Evolutionary conservation across 1,139 yeast species (phyloP), one percentile per base, ranked within the genome.

Genomic region (Yamadazyma trypodendri): DNA sequence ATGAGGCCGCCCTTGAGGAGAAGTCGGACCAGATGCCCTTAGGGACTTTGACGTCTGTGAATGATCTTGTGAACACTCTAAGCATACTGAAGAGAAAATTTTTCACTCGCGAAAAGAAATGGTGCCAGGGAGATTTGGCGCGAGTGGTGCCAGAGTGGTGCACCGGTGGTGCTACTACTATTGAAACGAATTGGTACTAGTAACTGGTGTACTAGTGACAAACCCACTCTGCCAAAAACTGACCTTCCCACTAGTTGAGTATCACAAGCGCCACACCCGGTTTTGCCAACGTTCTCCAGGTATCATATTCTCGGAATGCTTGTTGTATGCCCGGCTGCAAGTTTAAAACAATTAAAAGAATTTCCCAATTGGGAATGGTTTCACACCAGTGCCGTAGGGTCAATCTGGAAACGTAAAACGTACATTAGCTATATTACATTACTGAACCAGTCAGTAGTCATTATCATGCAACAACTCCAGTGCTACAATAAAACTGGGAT

Each of bases 21-120:
- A 72, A 71, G 37, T 74, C 75, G 6, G 67, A 56, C 82, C 82
- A 77, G 24, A 71, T 62, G 6, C 79, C 77, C 37, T 42, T 46
- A 16, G 35, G 30, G 22, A 28, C 29, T 22, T 35, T 35, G 14
- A 37, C 15, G 41, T 42, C 36, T 11, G 52, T 38, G 9, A 50
- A 37, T 12, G 43, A 33, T 35, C 55, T 48, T 24, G 12, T 39
- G 23, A 46, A 38, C 18, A 36, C 30, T 36, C 40, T 46, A 24
- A 41, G 38, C 50, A 48, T 45, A 28, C 6, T 14, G 29, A 27
- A 24, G 29, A 27, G 14, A 27, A 27, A 11, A 11, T 27, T 24
- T 27, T 27, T 27, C 29, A 27, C 15, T 27, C 13, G 20, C 18
- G 18, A 9, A 15, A 15, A 15, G n/a, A 27, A 18, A 18, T 18